Conservation (phyloP, 495 filamentous ascomycete species). For the Polyplosphaeria fusca region DNA sequence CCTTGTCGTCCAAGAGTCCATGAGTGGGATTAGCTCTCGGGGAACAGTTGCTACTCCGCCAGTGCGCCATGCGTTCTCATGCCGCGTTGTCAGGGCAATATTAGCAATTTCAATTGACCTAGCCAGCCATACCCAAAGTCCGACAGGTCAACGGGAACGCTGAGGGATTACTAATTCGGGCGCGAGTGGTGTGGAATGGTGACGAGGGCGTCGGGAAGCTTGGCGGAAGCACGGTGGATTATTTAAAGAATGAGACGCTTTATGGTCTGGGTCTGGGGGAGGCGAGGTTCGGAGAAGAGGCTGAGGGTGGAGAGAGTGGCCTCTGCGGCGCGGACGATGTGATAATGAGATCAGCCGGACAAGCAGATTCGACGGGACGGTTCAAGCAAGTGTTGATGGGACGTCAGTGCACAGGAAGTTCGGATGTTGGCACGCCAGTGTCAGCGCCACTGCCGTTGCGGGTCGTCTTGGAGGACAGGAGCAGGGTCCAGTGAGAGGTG, state of each 20-base stretch:
- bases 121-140: slow-evolving; percentile 11
- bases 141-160: slow-evolving; percentile 7
- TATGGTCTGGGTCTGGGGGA: not conserved
- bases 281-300: not conserved
- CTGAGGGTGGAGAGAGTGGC: not conserved
- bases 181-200: slow-evolving; percentile 18
- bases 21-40: slow-evolving; percentile 26
- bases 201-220: slow-evolving; percentile 2
- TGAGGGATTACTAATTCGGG: slow-evolving; percentile 29
- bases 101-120: slow-evolving; percentile 16
- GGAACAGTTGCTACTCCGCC: slow-evolving; percentile 11
- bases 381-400: not conserved
- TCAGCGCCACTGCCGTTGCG: slow-evolving; percentile 14
- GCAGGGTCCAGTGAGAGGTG: not conserved
- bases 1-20: slow-evolving; percentile 30
- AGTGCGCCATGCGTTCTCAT: slow-evolving; percentile 30
- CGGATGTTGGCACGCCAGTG: not conserved
- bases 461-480: not conserved
- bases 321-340: not conserved
- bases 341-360: not conserved
- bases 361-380: not conserved
- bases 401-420: slow-evolving; percentile 10
- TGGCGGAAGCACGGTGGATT: slow-evolving; percentile 7
- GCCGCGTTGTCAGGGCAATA: slow-evolving; percentile 10
- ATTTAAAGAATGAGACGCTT: slow-evolving; percentile 8